Conservation (phyloP, 2,329 filamentous ascomycete genomes). For the Aspergillus pseudoterreus region DNA sequence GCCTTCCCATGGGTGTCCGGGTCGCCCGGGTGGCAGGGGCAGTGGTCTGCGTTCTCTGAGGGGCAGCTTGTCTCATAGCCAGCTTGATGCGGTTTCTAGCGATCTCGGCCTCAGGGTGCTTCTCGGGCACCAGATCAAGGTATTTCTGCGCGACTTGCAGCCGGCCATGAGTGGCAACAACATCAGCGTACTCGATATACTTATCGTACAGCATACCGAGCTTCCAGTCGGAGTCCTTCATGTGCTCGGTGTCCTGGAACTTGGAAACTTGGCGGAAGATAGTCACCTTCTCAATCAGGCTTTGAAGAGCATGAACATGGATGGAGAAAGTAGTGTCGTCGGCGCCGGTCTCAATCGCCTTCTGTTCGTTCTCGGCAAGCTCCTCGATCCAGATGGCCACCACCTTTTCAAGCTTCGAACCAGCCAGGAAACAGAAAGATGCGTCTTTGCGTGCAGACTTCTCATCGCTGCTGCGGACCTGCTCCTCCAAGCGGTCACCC, state of each 20-base stretch:
- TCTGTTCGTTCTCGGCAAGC: conserved; percentile 77
- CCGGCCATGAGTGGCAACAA: conserved; percentile 85
- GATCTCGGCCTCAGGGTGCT: conserved; percentile 82
- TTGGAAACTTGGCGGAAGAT: conserved; percentile 92
- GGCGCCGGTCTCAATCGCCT: conserved; percentile 63
- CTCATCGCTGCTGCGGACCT: conserved; percentile 54
- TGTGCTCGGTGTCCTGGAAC: conserved; percentile 75
- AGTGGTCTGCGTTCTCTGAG: conserved; percentile 41
- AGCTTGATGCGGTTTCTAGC: conserved; percentile 80
- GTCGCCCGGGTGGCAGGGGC: conserved; percentile 38
- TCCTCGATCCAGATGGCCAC: conserved; percentile 91
- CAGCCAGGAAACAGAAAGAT: conserved; percentile 92
- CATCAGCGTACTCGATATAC: conserved; percentile 95
- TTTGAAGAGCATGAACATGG: conserved; percentile 81
- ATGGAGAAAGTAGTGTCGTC: conserved; percentile 85
- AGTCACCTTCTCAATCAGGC: conserved; percentile 97
- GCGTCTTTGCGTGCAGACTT: conserved; percentile 71
- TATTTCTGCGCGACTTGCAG: conserved; percentile 86
- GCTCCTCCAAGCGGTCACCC: conserved; percentile 82
- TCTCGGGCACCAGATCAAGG: conserved; percentile 75
- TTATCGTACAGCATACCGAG: conserved; percentile 84
- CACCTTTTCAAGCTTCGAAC: conserved; percentile 96
- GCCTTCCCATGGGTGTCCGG: conserved; percentile 39
- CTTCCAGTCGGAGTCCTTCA: conserved; percentile 78
- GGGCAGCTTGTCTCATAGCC: conserved; percentile 65